Percentiles rank a stretch among this genome's conserved stretches.
phyloP scores from a whole-genome alignment of 306 rosid genomes.

The Rosa persica region DNA sequence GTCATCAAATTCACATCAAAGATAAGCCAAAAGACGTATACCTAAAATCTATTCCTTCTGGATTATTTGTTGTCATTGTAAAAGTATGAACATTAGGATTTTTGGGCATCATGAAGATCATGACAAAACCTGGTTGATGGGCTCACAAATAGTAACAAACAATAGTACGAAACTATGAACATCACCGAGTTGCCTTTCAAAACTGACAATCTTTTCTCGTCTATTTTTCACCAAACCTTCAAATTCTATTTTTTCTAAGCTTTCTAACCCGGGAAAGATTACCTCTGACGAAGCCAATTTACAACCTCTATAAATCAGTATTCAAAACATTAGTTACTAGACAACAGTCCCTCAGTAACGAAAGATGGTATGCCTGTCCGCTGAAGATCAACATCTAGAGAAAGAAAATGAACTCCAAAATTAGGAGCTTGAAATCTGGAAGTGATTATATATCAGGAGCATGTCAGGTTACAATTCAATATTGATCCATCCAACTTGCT shows the following conservation, averaged over 20 bases:
- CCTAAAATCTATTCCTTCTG: too few species aligned
- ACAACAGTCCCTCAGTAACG: too few species aligned
- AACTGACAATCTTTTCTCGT: not conserved
- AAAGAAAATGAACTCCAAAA: not conserved
- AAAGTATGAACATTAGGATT: not conserved
- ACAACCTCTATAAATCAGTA: too few species aligned
- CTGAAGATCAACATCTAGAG: too few species aligned
- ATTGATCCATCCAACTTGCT: not conserved
- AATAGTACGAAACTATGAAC: not conserved
- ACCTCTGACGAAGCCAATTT: too few species aligned
- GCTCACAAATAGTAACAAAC: not conserved
- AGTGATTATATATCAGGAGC: not conserved
- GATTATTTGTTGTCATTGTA: too few species aligned
- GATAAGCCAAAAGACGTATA: too few species aligned
- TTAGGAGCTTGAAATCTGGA: conserved; percentile 1
- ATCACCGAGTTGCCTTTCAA: not conserved
- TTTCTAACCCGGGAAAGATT: not conserved
- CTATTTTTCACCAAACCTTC: not conserved
- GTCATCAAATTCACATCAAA: too few species aligned
- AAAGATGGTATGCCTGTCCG: too few species aligned
- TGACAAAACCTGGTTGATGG: not conserved
- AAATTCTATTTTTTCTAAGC: not conserved
- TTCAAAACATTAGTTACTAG: too few species aligned
- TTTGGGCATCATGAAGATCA: not conserved
- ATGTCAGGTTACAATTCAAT: not conserved